Base-by-base conservation (phyloP, 305 asterid species). In the Rubia balearica region DNA sequence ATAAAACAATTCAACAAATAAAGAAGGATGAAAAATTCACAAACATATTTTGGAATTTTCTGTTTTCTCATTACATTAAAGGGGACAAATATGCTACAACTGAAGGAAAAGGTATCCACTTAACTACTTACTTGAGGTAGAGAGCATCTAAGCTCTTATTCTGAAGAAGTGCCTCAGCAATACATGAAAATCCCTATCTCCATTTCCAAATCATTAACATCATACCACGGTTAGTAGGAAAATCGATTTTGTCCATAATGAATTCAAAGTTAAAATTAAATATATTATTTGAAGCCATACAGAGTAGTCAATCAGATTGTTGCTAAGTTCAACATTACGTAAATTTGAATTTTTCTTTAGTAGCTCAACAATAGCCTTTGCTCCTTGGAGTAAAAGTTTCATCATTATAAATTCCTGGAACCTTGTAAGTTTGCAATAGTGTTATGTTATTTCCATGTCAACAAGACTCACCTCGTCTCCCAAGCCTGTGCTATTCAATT, bases 151-250 rank as follows among this genome's bases (percentile, higher is more conserved):
- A 59, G 65, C 76, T 85, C 81, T 77, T 91, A 81, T 91, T 94
- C 87, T 91, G 90, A 77, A 91, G 88, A 77, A 94, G 85, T 41
- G 95, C 96, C 82, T 81, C 98, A 75, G 95, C 99, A 80, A 94
- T 92, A 82, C 96, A 87, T 76, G 98, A 89, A 85, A 94, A 89
- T 85, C 99, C 98, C 99, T 94, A 87, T 86, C 91, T 87, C 94
- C 97, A 88, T 85, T 83, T 81, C 83, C 86, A 85, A 87, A 83
- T 74, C 71, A 71, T 79, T 40, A 71, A 73, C 43, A 78, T 59
- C 51, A 76, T 76, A 81, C 60, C 75, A 73, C 85, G 80, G 61
- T 83, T 77, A 85, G 90, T 61, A 69, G 11, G 62, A 71, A 65
- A 61, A 27, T 19, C 24, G 68, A 65, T 45, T 65, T 67, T 71